phyloP scores from a whole-genome alignment of 805 yeast species.

The Candida boleticola region DNA sequence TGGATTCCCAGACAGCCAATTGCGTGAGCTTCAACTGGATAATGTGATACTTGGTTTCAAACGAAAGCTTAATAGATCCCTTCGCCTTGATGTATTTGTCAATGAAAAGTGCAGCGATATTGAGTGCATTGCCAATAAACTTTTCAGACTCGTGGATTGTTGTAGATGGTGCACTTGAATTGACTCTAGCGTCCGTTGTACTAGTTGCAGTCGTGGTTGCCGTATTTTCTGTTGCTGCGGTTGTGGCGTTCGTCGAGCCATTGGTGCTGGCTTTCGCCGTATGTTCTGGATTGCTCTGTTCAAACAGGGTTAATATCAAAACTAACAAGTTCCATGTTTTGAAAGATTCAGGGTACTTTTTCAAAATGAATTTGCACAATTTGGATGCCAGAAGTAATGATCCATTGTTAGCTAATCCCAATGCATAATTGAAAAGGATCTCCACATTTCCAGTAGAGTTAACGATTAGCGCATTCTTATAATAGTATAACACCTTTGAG shows the following conservation, averaged over 20 bases:
- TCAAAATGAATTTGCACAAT: constrained; percentile 48
- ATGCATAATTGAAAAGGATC: constrained; percentile 44
- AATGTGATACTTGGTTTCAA: constrained; percentile 45
- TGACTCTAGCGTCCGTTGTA: neutral
- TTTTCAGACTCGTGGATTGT: constrained; percentile 45
- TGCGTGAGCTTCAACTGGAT: constrained; percentile 74
- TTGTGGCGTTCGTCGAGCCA: constrained; percentile 5
- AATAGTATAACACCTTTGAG: constrained; percentile 18
- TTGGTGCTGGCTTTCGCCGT: constrained; percentile 5
- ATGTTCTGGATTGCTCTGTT: constrained; percentile 32
- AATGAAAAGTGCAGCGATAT: constrained; percentile 37
- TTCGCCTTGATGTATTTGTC: constrained; percentile 20
- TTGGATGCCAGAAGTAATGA: constrained; percentile 42
- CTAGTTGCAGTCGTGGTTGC: neutral
- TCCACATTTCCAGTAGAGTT: constrained; percentile 32
- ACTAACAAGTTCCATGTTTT: constrained; percentile 68
- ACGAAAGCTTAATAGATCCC: constrained; percentile 18
- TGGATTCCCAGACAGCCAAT: constrained; percentile 62
- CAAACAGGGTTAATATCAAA: constrained; percentile 60
- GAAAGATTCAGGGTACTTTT: constrained; percentile 52
- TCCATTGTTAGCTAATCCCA: constrained; percentile 44
- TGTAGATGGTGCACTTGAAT: neutral
- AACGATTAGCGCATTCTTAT: constrained; percentile 35
- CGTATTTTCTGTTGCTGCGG: neutral
- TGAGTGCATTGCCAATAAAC: constrained; percentile 52